Base-by-base conservation (phyloP, 371 early-diverging fungal genomes). In the Mortierella sp. region DNA sequence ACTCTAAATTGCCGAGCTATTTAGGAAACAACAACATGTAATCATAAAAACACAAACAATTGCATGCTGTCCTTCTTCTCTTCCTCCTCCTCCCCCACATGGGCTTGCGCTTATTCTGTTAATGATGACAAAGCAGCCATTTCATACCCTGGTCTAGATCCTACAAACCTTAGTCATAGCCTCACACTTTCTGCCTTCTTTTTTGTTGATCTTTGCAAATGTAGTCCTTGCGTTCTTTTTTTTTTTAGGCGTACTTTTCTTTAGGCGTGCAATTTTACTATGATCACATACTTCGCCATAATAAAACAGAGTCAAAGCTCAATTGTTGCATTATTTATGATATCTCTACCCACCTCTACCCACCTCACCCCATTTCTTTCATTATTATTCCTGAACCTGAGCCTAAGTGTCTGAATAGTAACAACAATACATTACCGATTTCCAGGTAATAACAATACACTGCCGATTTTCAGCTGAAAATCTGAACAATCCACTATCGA, bases 101-200 rank as follows among this genome's bases (percentile, higher is more conserved):
- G 55, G 15, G 31, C 55, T 54, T 54, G 55, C n/a, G 26, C 12
- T 23, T 9, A 47, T 5, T n/a, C 4, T 17, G 47, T 47, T 47
- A 17, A 47, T n/a, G 47, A 47, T 47, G 47, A 47, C 47, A 47
- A 47, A 47, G 29, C 55, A 54, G 6, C 55, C 55, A 54, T n/a
- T n/a, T 47, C 17, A n/a, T 47, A 5, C 34, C 12, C 12, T 8
- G 35, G 34, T 34, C 58, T 58, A 58, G 58, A 58, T 56, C 58
- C 34, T 19, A 58, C 47, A 47, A 13, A 15, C 40, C 10, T 15
- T 15, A 40, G 15, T 40, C 15, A 15, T 40, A 15, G 7, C 31
- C 31, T 56, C 58, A 58, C 10, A 58, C 58, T n/a, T 58, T 58
- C 58, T 58, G 58, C 34, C 34, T 29, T 58, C 35, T 17, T n/a